Conservation (phyloP, 177 flowering plant species). For the Vitis hybrid region DNA sequence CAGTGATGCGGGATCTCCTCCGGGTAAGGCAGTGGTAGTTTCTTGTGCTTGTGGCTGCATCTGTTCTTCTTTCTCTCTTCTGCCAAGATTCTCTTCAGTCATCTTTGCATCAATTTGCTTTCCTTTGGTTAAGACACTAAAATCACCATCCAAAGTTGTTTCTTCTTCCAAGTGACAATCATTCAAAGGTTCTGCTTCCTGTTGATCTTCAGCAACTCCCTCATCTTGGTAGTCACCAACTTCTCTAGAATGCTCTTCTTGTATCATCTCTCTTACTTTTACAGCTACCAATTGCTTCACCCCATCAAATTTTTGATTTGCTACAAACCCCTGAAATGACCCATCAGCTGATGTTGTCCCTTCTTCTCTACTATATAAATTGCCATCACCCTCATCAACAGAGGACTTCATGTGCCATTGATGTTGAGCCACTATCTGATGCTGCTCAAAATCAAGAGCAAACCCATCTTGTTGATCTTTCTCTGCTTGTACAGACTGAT, state of each 20-base stretch:
- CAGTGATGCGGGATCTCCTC: no score
- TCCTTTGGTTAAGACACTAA: neutral
- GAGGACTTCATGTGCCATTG: neutral
- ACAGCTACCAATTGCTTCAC: neutral
- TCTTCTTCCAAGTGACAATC: conserved; percentile 1
- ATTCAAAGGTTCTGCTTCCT: conserved; percentile 4
- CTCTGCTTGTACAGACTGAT: neutral
- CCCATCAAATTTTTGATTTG: neutral
- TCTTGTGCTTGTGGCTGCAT: neutral
- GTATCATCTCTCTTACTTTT: conserved; percentile 2
- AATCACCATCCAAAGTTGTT: neutral
- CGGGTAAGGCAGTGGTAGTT: rapidly evolving
- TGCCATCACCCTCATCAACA: neutral
- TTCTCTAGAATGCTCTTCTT: neutral
- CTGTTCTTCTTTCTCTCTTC: conserved; percentile 11
- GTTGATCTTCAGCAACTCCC: conserved; percentile 2
- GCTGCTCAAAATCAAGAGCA: neutral
- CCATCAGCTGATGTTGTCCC: neutral
- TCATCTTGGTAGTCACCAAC: neutral
- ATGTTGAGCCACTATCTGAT: neutral
- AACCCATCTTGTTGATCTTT: conserved; percentile 9
- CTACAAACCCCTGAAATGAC: neutral
- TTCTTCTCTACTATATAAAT: neutral
- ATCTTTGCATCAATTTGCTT: neutral
- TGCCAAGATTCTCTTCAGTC: conserved; percentile 3